Evolutionary conservation across 495 filamentous ascomycete genomes (phyloP).

Genomic region (Lepraria neglecta): DNA sequence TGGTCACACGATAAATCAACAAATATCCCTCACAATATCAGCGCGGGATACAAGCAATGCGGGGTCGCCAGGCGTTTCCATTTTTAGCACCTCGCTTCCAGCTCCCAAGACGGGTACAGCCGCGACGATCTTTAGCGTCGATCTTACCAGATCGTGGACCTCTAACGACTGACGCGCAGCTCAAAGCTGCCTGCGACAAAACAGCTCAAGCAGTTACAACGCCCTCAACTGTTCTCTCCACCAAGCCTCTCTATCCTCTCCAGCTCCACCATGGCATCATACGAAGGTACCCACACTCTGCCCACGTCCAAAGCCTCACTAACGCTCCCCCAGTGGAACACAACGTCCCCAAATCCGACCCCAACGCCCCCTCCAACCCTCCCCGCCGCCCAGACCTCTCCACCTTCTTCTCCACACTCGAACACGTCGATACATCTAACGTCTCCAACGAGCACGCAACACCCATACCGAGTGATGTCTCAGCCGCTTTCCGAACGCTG

Average conservation of each 20-base stretch:
- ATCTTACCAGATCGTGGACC: slow-evolving; percentile 3
- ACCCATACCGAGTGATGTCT: slow-evolving; percentile 66
- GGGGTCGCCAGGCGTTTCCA: not conserved
- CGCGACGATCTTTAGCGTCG: not conserved
- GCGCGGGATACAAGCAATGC: not conserved
- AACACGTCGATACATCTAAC: slow-evolving; percentile 49
- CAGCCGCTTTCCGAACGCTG: slow-evolving; percentile 54
- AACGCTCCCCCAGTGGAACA: slow-evolving; percentile 65
- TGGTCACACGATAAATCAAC: too few species aligned
- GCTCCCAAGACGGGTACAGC: not conserved
- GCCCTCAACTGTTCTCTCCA: not conserved
- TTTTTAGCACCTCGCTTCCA: not conserved
- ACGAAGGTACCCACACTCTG: slow-evolving; percentile 42
- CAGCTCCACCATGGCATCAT: slow-evolving; percentile 45
- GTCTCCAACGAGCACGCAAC: slow-evolving; percentile 56
- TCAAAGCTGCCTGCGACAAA: slow-evolving; percentile 5
- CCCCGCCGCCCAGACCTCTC: slow-evolving; percentile 73
- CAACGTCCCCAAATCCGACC: slow-evolving; percentile 45
- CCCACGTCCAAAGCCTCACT: slow-evolving; percentile 10
- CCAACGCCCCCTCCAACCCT: slow-evolving; percentile 39
- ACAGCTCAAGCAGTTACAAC: too few species aligned
- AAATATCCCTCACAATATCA: too few species aligned
- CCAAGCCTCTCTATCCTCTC: not conserved
- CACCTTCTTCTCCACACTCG: slow-evolving; percentile 76
- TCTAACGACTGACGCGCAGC: not conserved